phyloP scores from a whole-genome alignment of 495 filamentous ascomycete genomes.

The Diplogelasinospora grovesii region DNA sequence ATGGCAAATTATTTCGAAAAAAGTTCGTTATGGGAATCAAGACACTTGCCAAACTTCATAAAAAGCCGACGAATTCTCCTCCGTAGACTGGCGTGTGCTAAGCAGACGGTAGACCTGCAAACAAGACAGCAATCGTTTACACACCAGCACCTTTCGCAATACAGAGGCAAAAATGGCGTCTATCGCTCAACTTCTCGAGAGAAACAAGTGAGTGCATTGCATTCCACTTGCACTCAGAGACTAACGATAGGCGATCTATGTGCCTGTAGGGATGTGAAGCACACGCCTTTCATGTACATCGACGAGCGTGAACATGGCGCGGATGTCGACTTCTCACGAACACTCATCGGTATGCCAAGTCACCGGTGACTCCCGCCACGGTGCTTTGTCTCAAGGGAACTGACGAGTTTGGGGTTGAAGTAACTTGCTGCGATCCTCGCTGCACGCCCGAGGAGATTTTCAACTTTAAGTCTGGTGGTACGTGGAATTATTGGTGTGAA shows the following conservation, averaged over 20 bases:
- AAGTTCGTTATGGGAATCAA: too few species aligned
- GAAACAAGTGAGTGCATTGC: neutral
- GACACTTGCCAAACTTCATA: too few species aligned
- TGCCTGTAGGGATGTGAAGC: neutral
- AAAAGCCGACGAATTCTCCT: too few species aligned
- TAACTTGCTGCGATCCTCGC: conserved; percentile 21
- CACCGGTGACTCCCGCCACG: too few species aligned
- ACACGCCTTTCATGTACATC: neutral
- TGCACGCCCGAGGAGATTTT: conserved; percentile 20
- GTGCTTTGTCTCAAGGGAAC: too few species aligned
- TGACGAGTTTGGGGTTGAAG: too few species aligned
- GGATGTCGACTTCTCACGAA: neutral
- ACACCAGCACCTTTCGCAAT: too few species aligned
- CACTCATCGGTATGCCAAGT: neutral
- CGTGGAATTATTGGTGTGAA: neutral
- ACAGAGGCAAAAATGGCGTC: neutral
- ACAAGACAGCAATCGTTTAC: too few species aligned
- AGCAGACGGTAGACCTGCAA: too few species aligned
- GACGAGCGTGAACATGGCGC: neutral
- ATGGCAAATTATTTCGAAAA: too few species aligned
- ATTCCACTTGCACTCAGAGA: neutral
- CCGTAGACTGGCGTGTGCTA: too few species aligned
- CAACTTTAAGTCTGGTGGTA: conserved; percentile 12
- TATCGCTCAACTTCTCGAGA: neutral
- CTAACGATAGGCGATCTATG: too few species aligned